A percentile compares a stretch with the other conserved stretches of the same genome.
Conservation (phyloP, 2,329 filamentous ascomycete species). For the Fusarium coicis region DNA sequence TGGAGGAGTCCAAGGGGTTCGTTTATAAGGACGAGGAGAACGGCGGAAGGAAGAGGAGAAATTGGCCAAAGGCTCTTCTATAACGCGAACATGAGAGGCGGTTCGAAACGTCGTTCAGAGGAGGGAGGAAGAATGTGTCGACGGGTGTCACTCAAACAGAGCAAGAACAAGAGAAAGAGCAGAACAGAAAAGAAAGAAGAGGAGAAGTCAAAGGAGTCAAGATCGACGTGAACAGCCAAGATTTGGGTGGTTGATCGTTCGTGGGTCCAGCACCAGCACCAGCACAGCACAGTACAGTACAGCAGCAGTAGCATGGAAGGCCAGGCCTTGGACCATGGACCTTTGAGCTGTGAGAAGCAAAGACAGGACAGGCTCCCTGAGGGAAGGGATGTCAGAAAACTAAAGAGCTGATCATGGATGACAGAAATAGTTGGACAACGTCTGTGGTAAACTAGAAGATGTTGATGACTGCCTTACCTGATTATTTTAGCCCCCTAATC, state of each 20-base stretch:
- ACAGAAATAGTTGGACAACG: background rate
- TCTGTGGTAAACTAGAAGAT: no score
- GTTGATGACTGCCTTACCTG: background rate
- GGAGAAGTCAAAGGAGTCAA: constrained; percentile 35
- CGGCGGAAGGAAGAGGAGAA: constrained; percentile 32
- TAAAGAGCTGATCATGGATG: background rate
- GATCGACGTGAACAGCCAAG: constrained; percentile 39
- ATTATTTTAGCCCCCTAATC: background rate
- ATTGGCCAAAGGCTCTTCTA: constrained; percentile 47
- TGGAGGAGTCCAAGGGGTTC: constrained; percentile 15
- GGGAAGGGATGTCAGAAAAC: background rate
- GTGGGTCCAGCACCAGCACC: constrained; percentile 26
- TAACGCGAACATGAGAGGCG: constrained; percentile 50
- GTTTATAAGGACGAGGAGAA: constrained; percentile 19
- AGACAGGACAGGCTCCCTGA: background rate
- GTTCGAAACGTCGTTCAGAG: constrained; percentile 2
- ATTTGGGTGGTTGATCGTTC: constrained; percentile 35
- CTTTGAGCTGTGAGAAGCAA: background rate
- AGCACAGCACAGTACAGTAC: background rate
- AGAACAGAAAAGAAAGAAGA: constrained; percentile 19
- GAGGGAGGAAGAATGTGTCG: constrained; percentile 1
- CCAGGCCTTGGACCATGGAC: background rate
- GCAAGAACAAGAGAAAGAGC: constrained; percentile 15
- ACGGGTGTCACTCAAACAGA: constrained; percentile 37
- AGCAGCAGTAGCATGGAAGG: background rate